Evolutionary conservation across 2,329 filamentous ascomycete species (phyloP).

Genomic region (Juglanconis sp.): DNA sequence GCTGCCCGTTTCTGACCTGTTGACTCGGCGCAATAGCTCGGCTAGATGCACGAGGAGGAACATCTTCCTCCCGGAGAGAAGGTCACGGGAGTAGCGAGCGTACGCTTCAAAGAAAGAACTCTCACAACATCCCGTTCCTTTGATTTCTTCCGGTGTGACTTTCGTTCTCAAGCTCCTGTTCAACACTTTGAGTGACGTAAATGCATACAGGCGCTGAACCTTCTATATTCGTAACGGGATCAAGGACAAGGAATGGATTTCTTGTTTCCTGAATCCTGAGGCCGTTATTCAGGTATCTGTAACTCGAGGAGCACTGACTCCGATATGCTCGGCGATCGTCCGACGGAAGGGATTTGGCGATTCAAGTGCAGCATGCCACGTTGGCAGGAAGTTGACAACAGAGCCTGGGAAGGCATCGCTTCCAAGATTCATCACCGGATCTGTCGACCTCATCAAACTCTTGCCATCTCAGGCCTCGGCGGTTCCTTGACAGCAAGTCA

Average conservation of each 20-base stretch:
- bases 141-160: background rate
- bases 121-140: background rate
- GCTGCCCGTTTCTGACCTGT: background rate
- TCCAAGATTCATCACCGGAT: background rate
- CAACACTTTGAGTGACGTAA: constrained; percentile 5
- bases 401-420: background rate
- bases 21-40: constrained; percentile 14
- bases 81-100: constrained; percentile 5
- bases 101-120: background rate
- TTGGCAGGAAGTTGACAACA: background rate
- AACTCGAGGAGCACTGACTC: constrained; percentile 9
- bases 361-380: constrained; percentile 1
- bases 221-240: constrained; percentile 2
- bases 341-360: constrained; percentile 10
- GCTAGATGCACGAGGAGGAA: background rate
- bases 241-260: constrained; percentile 4
- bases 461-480: background rate
- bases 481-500: background rate
- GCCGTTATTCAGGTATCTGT: constrained; percentile 8
- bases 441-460: background rate
- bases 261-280: constrained; percentile 1
- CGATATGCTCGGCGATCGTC: constrained; percentile 10
- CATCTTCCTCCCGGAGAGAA: background rate
- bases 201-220: background rate
- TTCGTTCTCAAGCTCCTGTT: background rate